A percentile compares a stretch with the other conserved stretches of the same genome.
Conservation (phyloP, 2,329 filamentous ascomycete genomes). For the Zelopaecilomyces penicillatus region DNA sequence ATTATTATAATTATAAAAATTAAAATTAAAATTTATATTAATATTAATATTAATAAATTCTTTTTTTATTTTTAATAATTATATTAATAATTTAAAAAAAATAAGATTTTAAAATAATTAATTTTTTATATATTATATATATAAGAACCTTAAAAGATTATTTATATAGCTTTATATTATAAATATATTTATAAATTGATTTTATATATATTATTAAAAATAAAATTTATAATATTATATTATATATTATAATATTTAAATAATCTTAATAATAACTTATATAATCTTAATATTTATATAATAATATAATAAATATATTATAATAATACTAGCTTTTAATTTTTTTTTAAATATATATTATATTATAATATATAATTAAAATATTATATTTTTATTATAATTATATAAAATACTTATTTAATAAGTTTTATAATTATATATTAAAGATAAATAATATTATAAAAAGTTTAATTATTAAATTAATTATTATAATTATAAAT, state of each 20-base stretch:
- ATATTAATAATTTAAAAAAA: not conserved
- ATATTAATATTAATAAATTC: not conserved
- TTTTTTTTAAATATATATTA: not conserved
- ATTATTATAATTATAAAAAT: slow-evolving; percentile 1
- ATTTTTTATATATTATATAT: not conserved
- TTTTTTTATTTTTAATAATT: not conserved
- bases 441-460: not conserved
- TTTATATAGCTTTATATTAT: not conserved
- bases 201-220: not conserved
- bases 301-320: not conserved
- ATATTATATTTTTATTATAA: not conserved
- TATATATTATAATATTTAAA: not conserved
- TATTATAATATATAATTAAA: not conserved
- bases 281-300: not conserved
- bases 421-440: slow-evolving; percentile 1
- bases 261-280: not conserved
- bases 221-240: not conserved
- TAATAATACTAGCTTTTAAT: not conserved
- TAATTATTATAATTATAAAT: not conserved
- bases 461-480: not conserved
- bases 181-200: not conserved
- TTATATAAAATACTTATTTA: not conserved
- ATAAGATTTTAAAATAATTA: not conserved
- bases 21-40: not conserved
- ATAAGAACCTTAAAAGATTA: not conserved